Evolutionary conservation across 164 flowering plant genomes (phyloP).

Genomic region (Vitis cinerea): DNA sequence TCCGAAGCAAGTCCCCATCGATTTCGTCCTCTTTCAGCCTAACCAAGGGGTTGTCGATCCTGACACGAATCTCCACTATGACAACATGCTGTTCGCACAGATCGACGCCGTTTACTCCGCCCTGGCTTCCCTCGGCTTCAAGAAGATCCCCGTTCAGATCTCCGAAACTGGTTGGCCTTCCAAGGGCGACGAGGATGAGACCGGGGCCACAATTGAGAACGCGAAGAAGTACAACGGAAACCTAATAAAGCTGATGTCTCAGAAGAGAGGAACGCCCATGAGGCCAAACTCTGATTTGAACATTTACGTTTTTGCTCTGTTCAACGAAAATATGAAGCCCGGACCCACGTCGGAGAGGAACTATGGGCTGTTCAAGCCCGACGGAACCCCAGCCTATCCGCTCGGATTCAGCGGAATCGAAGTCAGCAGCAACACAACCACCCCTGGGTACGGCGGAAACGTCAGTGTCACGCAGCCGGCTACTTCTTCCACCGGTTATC

Average conservation of each 20-base stretch:
- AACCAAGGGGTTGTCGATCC: constrained; percentile 49
- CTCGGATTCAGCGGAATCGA: constrained; percentile 24
- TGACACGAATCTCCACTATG: constrained; percentile 41
- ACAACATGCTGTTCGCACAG: constrained; percentile 68
- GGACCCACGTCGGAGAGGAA: constrained; percentile 79
- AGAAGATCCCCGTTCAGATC: constrained; percentile 32
- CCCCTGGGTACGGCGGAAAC: constrained; percentile 1
- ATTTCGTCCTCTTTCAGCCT: constrained; percentile 52
- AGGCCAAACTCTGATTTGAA: constrained; percentile 39
- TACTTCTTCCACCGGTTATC: constrained; percentile 40
- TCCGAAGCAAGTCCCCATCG: constrained; percentile 44
- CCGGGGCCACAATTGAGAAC: constrained; percentile 56
- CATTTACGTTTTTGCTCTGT: constrained; percentile 60
- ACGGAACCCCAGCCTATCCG: constrained; percentile 49
- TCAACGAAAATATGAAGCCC: constrained; percentile 69
- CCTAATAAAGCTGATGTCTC: constrained; percentile 34
- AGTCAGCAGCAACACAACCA: not conserved
- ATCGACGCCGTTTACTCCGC: constrained; percentile 63
- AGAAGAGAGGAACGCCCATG: constrained; percentile 58
- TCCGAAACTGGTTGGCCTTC: constrained; percentile 85
- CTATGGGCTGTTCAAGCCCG: constrained; percentile 72
- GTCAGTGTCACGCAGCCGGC: constrained; percentile 24
- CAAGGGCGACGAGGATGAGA: constrained; percentile 59
- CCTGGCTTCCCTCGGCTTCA: constrained; percentile 37
- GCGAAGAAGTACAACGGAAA: constrained; percentile 65